Conservation (phyloP, 441 rosid species). For the Populus hybrid region DNA sequence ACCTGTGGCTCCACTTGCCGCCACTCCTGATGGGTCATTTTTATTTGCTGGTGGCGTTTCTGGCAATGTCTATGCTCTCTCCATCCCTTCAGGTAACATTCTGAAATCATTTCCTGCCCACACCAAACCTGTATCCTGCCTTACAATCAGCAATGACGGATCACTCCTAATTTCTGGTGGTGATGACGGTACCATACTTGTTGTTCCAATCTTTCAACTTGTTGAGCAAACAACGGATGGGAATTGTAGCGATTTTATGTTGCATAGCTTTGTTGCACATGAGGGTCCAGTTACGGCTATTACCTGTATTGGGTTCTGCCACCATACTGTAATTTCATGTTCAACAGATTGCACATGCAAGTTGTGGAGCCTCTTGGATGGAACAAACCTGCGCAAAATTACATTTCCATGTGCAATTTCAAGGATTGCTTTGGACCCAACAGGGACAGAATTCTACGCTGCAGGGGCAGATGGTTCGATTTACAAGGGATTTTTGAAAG, state of each 20-base stretch:
- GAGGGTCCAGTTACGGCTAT: slow-evolving; percentile 36
- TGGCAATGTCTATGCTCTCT: slow-evolving; percentile 28
- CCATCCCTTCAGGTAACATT: slow-evolving; percentile 36
- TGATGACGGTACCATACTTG: slow-evolving; percentile 35
- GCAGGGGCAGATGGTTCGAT: slow-evolving; percentile 43
- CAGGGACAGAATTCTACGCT: slow-evolving; percentile 31
- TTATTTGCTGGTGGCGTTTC: slow-evolving; percentile 46
- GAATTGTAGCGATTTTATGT: not conserved
- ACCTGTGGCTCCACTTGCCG: slow-evolving; percentile 41
- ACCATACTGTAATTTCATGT: slow-evolving; percentile 24
- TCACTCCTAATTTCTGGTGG: slow-evolving; percentile 44
- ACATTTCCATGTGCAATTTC: slow-evolving; percentile 38
- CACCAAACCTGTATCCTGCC: slow-evolving; percentile 37
- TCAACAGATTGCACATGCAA: slow-evolving; percentile 41
- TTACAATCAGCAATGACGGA: slow-evolving; percentile 28
- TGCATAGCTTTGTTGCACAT: slow-evolving; percentile 34
- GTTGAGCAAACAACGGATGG: slow-evolving; percentile 15
- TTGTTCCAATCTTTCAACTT: slow-evolving; percentile 33
- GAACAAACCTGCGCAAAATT: slow-evolving; percentile 23
- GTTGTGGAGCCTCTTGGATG: slow-evolving; percentile 32
- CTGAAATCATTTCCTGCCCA: slow-evolving; percentile 34
- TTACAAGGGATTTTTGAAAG: slow-evolving; percentile 25
- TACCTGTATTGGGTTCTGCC: slow-evolving; percentile 8
- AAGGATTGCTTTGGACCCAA: slow-evolving; percentile 25
- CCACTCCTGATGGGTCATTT: slow-evolving; percentile 34